Evolutionary conservation across 225 moss, liverwort and hornwort species (phyloP), one percentile per base, ranked within the genome.

Genomic region (Pseudisothecium myosuroides): DNA sequence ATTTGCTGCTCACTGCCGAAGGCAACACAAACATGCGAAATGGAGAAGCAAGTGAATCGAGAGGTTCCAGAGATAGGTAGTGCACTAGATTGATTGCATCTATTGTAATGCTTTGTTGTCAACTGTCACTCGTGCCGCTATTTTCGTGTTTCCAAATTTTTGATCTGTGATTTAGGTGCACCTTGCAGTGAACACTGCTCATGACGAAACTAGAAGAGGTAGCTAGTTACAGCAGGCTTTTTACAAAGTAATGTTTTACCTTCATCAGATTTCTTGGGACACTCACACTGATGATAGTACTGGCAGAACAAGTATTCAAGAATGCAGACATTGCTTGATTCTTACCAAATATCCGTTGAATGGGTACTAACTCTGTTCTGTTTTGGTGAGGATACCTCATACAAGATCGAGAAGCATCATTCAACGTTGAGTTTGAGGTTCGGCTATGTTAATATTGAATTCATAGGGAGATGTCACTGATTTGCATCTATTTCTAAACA

Each of bases 311-410:
- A 34, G 93, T 94, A 19, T 74, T 95, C 81, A 95, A 92, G 88
- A 91, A 90, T 52, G 93, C 94, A 82, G 96, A 96, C 41, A 91
- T 97, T 82, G 95, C 93, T 81, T 95, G 67, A 86, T 54, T 87
- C 52, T 59, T 72, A 13, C 71, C 15, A 41, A 41, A 26, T 58
- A 34, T 64, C 78, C 22, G 5, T 49, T 84, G 29, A 54, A 86
- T 52, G 32, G 63, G 12, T 81, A 45, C n/a, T n/a, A n/a, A n/a
- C 43, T 67, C 50, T 43, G 13, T 69, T 50, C 28, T 50, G 14
- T 41, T 61, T 74, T 24, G 18, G 21, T 31, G 72, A 74, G 52
- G 71, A 82, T 82, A 37, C 60, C 60, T 82, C 15, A 28, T 82
- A 39, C 50, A n/a, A n/a, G n/a, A n/a, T n/a, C n/a, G n/a, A n/a